Evolutionary conservation across 1,284 basidiomycete genomes (phyloP).

Genomic region (Polyporus tsugae): DNA sequence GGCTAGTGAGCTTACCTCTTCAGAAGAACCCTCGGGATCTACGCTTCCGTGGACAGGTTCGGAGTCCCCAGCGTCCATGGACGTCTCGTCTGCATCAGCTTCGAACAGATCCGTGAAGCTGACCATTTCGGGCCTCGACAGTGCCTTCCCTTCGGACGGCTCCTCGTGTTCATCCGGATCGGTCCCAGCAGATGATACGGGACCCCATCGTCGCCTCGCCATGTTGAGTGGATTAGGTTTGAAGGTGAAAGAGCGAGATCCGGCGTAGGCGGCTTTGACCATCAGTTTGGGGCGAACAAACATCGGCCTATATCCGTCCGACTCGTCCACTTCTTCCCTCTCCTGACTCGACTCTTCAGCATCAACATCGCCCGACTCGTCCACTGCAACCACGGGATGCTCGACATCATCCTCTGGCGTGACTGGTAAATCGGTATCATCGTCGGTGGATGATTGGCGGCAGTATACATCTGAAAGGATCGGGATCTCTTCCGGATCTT

Average conservation of each 20-base stretch:
- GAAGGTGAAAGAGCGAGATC: conserved; percentile 43
- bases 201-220: conserved; percentile 61
- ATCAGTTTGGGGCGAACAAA: conserved; percentile 36
- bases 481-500: conserved; percentile 26
- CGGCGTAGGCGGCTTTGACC: conserved; percentile 30
- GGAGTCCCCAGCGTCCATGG: conserved; percentile 10
- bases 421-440: conserved; percentile 36
- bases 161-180: conserved; percentile 34
- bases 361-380: conserved; percentile 8
- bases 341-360: conserved; percentile 12
- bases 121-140: conserved; percentile 30
- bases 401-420: conserved; percentile 34
- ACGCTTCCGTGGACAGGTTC: conserved; percentile 24
- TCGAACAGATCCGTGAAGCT: conserved; percentile 41
- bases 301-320: conserved; percentile 38
- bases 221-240: conserved; percentile 63
- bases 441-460: conserved; percentile 31
- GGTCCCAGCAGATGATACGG: conserved; percentile 20
- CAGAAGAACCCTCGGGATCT: conserved; percentile 31
- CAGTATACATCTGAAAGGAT: conserved; percentile 14
- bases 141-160: conserved; percentile 19
- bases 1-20: conserved; percentile 31
- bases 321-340: conserved; percentile 35
- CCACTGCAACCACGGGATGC: conserved; percentile 12
- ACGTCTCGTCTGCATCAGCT: conserved; percentile 24